phyloP scores from a whole-genome alignment of 2,329 filamentous ascomycete species.

The Lasiodiplodia gonubiensis region DNA sequence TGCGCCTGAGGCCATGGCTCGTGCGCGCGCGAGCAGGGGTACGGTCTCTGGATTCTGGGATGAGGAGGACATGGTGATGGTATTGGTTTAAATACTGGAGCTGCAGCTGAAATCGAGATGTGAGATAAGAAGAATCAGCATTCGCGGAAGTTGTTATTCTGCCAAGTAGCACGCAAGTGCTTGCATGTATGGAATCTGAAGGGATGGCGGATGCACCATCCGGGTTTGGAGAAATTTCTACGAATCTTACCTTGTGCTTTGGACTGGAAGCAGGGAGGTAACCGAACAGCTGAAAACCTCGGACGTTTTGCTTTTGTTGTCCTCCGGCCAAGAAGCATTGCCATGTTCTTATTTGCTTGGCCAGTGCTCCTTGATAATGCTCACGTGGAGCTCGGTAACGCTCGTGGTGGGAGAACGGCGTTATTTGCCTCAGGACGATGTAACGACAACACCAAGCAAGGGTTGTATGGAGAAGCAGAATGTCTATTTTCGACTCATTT shows the following conservation, averaged over 20 bases:
- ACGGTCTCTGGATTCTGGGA: background rate
- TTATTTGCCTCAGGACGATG: background rate
- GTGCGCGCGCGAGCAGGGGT: background rate
- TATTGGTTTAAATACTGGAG: slow-evolving; percentile 6
- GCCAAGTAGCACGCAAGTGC: slow-evolving; percentile 16
- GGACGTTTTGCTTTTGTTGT: background rate
- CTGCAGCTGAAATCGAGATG: slow-evolving; percentile 7
- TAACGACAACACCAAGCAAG: slow-evolving; percentile 1
- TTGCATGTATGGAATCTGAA: background rate
- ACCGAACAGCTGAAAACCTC: background rate
- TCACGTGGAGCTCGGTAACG: background rate
- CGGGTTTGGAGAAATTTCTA: background rate
- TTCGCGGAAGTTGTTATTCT: slow-evolving; percentile 3
- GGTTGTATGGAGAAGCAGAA: background rate
- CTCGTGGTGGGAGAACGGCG: background rate
- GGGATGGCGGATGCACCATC: background rate
- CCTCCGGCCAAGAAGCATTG: background rate
- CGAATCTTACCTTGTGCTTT: background rate
- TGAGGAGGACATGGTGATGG: background rate
- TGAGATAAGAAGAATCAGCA: background rate
- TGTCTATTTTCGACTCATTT: background rate
- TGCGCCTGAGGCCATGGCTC: slow-evolving; percentile 2
- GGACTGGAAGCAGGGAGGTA: background rate
- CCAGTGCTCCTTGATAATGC: background rate
- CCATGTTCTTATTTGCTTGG: background rate